Evolutionary conservation across 2,329 filamentous ascomycete genomes (phyloP).

Genomic region (Aurifilum marmelostoma): DNA sequence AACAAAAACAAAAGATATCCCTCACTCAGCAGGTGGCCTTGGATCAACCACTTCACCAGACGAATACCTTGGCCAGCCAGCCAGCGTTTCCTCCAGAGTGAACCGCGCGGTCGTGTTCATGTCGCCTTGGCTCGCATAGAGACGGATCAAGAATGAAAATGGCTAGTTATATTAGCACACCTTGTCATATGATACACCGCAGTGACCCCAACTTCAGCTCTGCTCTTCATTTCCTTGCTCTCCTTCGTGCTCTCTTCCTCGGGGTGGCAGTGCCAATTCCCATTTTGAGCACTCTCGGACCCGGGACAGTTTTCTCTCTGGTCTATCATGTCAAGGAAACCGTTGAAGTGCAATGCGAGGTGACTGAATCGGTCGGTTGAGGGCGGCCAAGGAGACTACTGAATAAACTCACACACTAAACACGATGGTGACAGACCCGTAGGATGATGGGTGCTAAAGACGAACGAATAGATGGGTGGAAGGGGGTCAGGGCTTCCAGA

Average conservation of each 20-base stretch:
- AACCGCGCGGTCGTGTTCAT: neutral
- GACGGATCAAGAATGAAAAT: neutral
- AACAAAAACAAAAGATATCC: neutral
- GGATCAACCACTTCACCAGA: neutral
- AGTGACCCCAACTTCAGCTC: neutral
- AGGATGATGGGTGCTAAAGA: neutral
- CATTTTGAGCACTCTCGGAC: neutral
- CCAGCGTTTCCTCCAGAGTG: neutral
- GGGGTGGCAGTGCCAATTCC: no score
- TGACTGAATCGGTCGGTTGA: neutral
- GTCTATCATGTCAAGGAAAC: neutral
- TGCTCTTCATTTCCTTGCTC: neutral
- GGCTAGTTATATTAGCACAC: neutral
- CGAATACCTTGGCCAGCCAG: neutral
- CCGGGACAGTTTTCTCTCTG: neutral
- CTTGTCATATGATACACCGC: neutral
- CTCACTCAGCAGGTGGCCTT: neutral
- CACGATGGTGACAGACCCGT: neutral
- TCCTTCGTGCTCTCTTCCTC: no score
- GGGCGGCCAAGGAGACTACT: neutral
- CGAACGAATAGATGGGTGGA: neutral
- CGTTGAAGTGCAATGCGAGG: neutral
- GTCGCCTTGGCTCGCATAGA: neutral
- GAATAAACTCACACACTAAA: neutral
- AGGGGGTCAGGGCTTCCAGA: neutral